Conservation (phyloP, 306 rosid genomes). For the Casuarina glauca region DNA sequence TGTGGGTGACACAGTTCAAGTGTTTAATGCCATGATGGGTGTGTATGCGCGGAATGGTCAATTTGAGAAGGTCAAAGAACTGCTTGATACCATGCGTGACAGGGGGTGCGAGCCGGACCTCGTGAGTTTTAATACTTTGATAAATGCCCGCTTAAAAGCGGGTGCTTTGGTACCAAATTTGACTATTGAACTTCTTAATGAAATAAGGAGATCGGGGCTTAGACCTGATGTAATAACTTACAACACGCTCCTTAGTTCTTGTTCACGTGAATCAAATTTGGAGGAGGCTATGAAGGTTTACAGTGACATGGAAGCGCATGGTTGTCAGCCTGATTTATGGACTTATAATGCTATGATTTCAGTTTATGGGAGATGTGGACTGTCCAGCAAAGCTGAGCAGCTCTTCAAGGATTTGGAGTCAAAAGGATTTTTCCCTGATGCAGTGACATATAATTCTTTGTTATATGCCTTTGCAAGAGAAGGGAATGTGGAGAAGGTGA, state of each 20-base stretch:
- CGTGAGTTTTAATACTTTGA: constrained; percentile 85
- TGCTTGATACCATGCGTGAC: constrained; percentile 68
- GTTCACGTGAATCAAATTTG: constrained; percentile 79
- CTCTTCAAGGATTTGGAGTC: constrained; percentile 73
- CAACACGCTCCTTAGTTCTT: constrained; percentile 88
- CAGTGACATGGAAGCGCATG: constrained; percentile 60
- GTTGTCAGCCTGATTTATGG: constrained; percentile 91
- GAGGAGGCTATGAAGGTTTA: constrained; percentile 70
- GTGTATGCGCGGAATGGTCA: constrained; percentile 78
- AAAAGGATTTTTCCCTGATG: constrained; percentile 87
- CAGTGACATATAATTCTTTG: constrained; percentile 83
- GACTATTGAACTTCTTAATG: constrained; percentile 65
- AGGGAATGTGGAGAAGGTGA: constrained; percentile 62
- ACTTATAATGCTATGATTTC: constrained; percentile 97
- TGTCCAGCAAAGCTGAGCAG: constrained; percentile 61
- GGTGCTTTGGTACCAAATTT: constrained; percentile 61
- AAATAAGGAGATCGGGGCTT: constrained; percentile 74
- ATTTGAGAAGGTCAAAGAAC: constrained; percentile 53
- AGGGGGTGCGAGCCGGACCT: constrained; percentile 86
- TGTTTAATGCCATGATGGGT: constrained; percentile 94
- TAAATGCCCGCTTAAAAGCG: constrained; percentile 79
- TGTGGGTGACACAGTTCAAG: constrained; percentile 66
- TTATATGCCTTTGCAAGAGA: constrained; percentile 85
- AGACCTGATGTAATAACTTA: constrained; percentile 86
- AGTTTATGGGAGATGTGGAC: constrained; percentile 83